phyloP scores from a whole-genome alignment of 805 yeast species.

The Candida nitratophila region DNA sequence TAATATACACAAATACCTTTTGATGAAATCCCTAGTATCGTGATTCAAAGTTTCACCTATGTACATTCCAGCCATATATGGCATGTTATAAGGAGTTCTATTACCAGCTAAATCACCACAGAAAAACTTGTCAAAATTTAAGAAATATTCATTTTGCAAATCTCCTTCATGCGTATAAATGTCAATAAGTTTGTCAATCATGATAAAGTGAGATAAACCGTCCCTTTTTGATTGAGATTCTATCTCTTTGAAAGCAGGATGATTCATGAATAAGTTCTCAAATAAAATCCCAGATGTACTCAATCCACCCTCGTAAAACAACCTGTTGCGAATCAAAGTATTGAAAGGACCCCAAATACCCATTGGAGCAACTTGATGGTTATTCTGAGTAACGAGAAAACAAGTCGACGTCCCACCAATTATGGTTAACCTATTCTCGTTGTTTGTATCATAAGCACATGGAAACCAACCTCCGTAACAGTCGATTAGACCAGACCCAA shows the following conservation, averaged over 20 bases:
- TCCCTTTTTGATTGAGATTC: neutral
- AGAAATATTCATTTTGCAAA: constrained; percentile 6
- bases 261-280: constrained; percentile 38
- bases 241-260: constrained; percentile 15
- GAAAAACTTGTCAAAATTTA: constrained; percentile 27
- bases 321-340: constrained; percentile 23
- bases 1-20: constrained; percentile 36
- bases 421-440: constrained; percentile 30
- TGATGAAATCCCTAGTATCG: constrained; percentile 27
- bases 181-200: constrained; percentile 18
- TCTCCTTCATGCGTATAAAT: constrained; percentile 11
- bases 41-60: constrained; percentile 39
- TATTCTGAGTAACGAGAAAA: constrained; percentile 28
- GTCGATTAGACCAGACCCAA: constrained; percentile 49
- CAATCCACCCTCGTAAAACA: constrained; percentile 48
- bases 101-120: constrained; percentile 56
- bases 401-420: constrained; percentile 64
- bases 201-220: neutral
- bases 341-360: constrained; percentile 62
- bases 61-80: constrained; percentile 38
- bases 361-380: constrained; percentile 8
- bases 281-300: constrained; percentile 51
- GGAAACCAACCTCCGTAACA: constrained; percentile 52
- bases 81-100: constrained; percentile 48
- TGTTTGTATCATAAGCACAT: neutral